Base-by-base conservation (phyloP, 441 rosid genomes). In the Aquilaria agallochum region DNA sequence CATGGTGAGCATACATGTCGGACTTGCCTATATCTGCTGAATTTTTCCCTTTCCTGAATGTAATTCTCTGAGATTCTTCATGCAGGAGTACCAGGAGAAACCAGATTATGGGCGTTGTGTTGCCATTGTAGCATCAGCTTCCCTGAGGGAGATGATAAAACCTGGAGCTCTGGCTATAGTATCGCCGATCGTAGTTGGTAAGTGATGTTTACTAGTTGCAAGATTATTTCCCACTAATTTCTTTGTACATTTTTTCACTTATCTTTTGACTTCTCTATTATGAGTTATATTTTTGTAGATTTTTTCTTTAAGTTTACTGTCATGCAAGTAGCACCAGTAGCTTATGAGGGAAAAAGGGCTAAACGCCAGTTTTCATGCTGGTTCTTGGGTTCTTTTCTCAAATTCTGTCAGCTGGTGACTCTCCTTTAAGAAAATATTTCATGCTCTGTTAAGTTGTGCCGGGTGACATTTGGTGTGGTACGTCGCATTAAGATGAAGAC, bases 101-200 rank as follows among this genome's bases (percentile, higher is more conserved):
- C 99, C 99, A 49, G 97, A 95, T 73, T 95, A 92, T 74, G 90
- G 92, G 63, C 98, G 98, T 36, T 95, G 99, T 78, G 99, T 95
- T 40, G 95, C 98, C 66, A 92, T 95, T 33, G 99, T 95, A 31
- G 99, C 99, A 58, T 83, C 98, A 74, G 97, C 98, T 7, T 90
- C 99, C 60, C 66, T 95, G 81, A 89, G 83, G 74, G 96, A 95
- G 85, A 95, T 95, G 99, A 88, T 95, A 70, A 89, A 95, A 71
- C 98, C 98, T 2, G 99, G 99, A 65, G 97, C 84, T 76, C 74
- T 95, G 78, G 99, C 98, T 67, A 86, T 88, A 50, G 74, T 82
- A 67, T 92, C 99, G 50, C 99, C 99, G 36, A 75, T 95, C 61
- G 81, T 63, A 9, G 81, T 92, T 79, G 99, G 98, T 95, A 65